Evolutionary conservation across 768 basidiomycete species (phyloP).

Genomic region (Sarcodon aspratus): DNA sequence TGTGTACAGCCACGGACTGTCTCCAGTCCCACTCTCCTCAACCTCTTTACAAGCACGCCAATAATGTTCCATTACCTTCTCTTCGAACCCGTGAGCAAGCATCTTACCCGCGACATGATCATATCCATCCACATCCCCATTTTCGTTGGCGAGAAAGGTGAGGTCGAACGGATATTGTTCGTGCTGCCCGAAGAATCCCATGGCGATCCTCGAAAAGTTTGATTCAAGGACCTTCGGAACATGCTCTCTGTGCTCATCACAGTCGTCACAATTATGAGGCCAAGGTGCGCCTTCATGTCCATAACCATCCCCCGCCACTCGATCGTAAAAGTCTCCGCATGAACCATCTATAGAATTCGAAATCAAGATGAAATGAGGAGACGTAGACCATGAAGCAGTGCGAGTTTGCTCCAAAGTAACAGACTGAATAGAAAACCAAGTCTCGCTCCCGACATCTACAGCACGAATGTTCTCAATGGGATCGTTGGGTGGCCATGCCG

Average conservation of each 20-base stretch:
- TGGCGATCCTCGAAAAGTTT: neutral
- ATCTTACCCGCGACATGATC: neutral
- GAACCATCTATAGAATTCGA: neutral
- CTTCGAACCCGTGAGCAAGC: neutral
- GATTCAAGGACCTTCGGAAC: neutral
- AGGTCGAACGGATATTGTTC: neutral
- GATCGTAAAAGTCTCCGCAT: neutral
- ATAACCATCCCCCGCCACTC: neutral
- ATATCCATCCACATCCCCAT: neutral
- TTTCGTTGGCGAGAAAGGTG: neutral
- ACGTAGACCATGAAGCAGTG: neutral
- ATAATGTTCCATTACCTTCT: neutral
- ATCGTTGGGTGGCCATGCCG: neutral
- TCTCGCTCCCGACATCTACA: neutral
- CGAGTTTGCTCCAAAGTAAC: neutral
- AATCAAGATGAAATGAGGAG: neutral
- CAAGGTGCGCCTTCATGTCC: neutral
- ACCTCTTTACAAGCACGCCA: neutral
- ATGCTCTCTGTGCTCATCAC: neutral
- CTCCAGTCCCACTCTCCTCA: neutral
- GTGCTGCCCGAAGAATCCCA: neutral
- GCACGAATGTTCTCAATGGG: neutral
- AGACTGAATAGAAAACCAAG: neutral
- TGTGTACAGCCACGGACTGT: neutral
- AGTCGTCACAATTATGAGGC: neutral